phyloP scores from a whole-genome alignment of 1,284 basidiomycete species.

The Moniliella sp. region DNA sequence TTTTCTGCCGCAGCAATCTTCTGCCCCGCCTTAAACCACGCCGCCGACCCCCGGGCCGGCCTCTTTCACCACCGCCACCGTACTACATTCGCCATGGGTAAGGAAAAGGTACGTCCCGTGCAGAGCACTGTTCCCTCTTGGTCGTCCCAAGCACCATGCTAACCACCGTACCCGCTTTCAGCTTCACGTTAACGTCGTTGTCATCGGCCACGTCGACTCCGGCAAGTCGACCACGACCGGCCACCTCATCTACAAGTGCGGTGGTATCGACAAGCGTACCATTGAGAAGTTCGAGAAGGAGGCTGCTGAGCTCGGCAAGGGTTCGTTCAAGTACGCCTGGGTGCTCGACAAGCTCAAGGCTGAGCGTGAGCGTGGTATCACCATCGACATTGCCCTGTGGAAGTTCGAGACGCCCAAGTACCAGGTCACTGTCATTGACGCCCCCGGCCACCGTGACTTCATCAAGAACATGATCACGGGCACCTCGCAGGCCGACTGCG shows the following conservation, averaged over 20 bases:
- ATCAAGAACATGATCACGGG: slow-evolving; percentile 66
- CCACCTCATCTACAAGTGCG: slow-evolving; percentile 99
- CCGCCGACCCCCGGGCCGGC: no score
- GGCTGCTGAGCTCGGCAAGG: slow-evolving; percentile 97
- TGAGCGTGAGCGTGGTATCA: slow-evolving; percentile 96
- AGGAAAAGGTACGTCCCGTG: no score
- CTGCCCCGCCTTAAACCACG: no score
- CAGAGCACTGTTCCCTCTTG: no score
- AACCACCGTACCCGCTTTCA: no score
- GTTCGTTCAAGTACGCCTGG: slow-evolving; percentile 92
- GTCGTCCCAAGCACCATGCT: no score
- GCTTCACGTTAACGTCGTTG: slow-evolving; percentile 30
- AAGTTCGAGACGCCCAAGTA: slow-evolving; percentile 36
- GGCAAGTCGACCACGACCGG: slow-evolving; percentile 98
- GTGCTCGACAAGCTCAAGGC: slow-evolving; percentile 99
- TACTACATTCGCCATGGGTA: no score
- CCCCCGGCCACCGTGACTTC: slow-evolving; percentile 99
- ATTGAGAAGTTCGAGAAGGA: slow-evolving; percentile 99
- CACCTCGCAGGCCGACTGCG: slow-evolving; percentile 98
- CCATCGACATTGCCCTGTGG: slow-evolving; percentile 75
- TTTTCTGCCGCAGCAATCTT: no score
- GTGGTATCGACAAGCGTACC: slow-evolving; percentile 99
- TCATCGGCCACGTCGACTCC: slow-evolving; percentile 34
- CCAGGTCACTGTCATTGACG: slow-evolving; percentile 63
- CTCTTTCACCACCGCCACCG: no score